A percentile compares a stretch with the other conserved stretches of the same genome.
Evolutionary conservation across 208 protist species (phyloP).

Genomic region (Acanthamoeba sp.): DNA sequence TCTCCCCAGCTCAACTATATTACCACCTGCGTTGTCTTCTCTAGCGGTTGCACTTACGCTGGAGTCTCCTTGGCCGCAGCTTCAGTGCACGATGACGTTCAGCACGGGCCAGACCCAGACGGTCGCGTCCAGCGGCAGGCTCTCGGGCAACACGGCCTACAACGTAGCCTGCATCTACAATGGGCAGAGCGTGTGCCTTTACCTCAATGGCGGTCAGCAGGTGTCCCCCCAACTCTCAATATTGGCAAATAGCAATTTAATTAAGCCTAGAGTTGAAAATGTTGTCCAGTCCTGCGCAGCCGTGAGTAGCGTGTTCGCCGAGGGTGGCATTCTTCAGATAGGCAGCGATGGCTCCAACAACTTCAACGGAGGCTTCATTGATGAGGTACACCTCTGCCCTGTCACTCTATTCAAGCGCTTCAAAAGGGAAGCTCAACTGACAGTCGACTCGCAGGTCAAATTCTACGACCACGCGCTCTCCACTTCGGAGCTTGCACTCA

Average conservation of each 20-base stretch:
- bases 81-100: not conserved
- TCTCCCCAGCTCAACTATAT: too few species aligned
- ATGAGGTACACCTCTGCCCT: constrained; percentile 6
- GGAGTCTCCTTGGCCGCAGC: too few species aligned
- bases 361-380: not conserved
- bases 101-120: not conserved
- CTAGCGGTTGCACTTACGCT: too few species aligned
- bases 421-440: not conserved
- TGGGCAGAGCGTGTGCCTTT: not conserved
- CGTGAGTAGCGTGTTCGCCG: not conserved
- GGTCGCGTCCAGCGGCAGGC: not conserved
- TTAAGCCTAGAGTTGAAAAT: too few species aligned
- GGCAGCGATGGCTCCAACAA: not conserved
- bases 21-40: too few species aligned
- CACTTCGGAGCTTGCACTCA: not conserved
- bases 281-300: not conserved
- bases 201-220: not conserved
- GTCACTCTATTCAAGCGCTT: not conserved
- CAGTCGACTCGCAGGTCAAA: not conserved
- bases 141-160: not conserved
- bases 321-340: not conserved
- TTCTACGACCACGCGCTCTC: not conserved
- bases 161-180: not conserved
- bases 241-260: too few species aligned
- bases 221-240: not conserved